A percentile compares a stretch with the other conserved stretches of the same genome.
Conservation (phyloP, 2,329 filamentous ascomycete genomes). For the Podosphaera aphanis region DNA sequence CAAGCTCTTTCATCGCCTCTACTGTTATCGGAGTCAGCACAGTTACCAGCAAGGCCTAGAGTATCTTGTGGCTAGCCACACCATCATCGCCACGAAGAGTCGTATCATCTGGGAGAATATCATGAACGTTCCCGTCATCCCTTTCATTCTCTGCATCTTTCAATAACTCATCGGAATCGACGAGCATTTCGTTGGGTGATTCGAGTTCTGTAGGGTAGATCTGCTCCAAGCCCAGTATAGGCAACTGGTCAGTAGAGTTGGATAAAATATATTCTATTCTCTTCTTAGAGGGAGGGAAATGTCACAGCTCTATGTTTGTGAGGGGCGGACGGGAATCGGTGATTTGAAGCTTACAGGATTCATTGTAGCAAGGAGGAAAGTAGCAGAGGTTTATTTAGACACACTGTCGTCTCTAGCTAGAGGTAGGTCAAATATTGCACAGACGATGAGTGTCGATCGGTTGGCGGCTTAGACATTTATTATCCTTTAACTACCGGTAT, state of each 20-base stretch:
- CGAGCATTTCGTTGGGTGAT: conserved; percentile 15
- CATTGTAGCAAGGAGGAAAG: conserved; percentile 6
- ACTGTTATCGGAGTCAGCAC: conserved; percentile 22
- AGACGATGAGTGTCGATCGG: not conserved
- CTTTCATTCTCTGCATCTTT: conserved; percentile 16
- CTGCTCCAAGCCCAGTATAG: conserved; percentile 5
- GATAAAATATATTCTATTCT: conserved; percentile 5
- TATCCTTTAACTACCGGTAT: no score
- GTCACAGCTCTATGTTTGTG: not conserved
- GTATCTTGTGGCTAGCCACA: conserved; percentile 8
- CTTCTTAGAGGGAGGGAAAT: not conserved
- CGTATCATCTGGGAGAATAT: conserved; percentile 18
- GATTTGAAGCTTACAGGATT: conserved; percentile 9
- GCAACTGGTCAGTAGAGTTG: conserved; percentile 1
- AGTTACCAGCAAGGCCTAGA: not conserved
- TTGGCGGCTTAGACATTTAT: not conserved
- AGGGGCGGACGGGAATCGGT: not conserved
- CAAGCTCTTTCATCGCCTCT: conserved; percentile 64
- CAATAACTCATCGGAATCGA: conserved; percentile 15
- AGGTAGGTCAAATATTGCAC: not conserved
- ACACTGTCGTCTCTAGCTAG: not conserved
- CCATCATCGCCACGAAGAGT: conserved; percentile 18
- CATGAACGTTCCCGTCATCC: conserved; percentile 19
- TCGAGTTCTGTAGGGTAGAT: conserved; percentile 10
- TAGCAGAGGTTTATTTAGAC: not conserved